These are phyloP conservation scores for Rehmannia glutinosa DNA, from an alignment of 257 asterid genomes.

Conservation along the genomic window DNA sequence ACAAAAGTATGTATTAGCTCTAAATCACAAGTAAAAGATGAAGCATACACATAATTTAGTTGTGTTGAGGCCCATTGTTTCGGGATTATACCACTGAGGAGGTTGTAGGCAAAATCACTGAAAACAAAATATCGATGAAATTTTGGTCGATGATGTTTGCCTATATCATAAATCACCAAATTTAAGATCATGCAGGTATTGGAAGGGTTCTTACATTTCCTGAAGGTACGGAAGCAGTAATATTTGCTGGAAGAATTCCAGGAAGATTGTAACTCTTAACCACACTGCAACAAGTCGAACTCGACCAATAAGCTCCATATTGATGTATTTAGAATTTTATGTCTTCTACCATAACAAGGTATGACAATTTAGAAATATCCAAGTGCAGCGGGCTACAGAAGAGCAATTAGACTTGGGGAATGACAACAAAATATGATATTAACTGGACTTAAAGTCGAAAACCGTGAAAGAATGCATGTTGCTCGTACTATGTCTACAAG, in stretches of 20 bases:
- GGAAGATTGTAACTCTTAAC: constrained; percentile 65
- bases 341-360: no score
- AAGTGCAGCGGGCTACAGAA: no score
- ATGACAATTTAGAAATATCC: no score
- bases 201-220: constrained; percentile 43
- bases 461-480: no score
- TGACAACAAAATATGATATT: no score
- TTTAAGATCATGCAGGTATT: neutral
- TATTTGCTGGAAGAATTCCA: constrained; percentile 60
- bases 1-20: neutral
- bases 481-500: no score
- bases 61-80: constrained; percentile 58
- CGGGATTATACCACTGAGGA: constrained; percentile 70
- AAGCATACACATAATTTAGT: constrained; percentile 49
- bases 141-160: constrained; percentile 1
- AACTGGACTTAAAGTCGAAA: no score
- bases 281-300: constrained; percentile 41
- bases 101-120: constrained; percentile 81
- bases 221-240: constrained; percentile 62
- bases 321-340: no score
- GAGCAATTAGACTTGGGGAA: no score
- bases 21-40: neutral
- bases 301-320: neutral
- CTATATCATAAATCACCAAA: neutral
- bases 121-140: constrained; percentile 4